Evolutionary conservation across 2,329 filamentous ascomycete genomes (phyloP).

Genomic region (Alternaria longipes): DNA sequence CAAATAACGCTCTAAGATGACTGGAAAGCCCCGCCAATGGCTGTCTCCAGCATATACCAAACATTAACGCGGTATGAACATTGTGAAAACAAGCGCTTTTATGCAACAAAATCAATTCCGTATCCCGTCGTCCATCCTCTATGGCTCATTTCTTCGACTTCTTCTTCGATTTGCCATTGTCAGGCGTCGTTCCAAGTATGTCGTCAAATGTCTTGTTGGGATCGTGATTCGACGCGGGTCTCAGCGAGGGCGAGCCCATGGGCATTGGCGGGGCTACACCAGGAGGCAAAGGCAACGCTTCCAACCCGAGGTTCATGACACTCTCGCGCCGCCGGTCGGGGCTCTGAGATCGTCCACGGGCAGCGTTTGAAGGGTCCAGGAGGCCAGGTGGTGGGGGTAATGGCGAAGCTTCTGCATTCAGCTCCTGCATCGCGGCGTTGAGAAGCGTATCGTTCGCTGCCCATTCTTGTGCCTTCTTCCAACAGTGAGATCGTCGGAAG

Average conservation of each 20-base stretch:
- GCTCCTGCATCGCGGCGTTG: constrained; percentile 48
- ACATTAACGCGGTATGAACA: constrained; percentile 8
- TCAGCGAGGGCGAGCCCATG: constrained; percentile 30
- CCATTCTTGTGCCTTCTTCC: constrained; percentile 71
- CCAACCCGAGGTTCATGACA: constrained; percentile 57
- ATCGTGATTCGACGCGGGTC: constrained; percentile 47
- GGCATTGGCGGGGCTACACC: constrained; percentile 52
- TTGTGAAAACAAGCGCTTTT: constrained; percentile 2
- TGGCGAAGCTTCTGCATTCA: constrained; percentile 39
- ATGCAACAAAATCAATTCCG: constrained; percentile 3
- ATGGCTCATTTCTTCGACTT: constrained; percentile 35
- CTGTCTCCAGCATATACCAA: constrained; percentile 6
- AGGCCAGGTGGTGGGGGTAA: constrained; percentile 45
- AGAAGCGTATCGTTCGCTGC: constrained; percentile 51
- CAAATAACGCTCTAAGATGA: constrained; percentile 13
- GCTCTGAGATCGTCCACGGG: constrained; percentile 38
- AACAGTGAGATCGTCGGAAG: constrained; percentile 75
- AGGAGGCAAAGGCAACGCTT: constrained; percentile 57
- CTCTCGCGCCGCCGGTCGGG: constrained; percentile 52
- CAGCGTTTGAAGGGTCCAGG: constrained; percentile 32
- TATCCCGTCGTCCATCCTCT: background rate
- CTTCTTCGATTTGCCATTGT: constrained; percentile 41
- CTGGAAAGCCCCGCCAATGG: constrained; percentile 5
- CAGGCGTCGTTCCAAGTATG: constrained; percentile 51
- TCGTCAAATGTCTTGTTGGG: constrained; percentile 60